These are phyloP conservation scores for Chlamydomonas incerta DNA, from an alignment of 139 green algal species.

Conservation along the genomic window DNA sequence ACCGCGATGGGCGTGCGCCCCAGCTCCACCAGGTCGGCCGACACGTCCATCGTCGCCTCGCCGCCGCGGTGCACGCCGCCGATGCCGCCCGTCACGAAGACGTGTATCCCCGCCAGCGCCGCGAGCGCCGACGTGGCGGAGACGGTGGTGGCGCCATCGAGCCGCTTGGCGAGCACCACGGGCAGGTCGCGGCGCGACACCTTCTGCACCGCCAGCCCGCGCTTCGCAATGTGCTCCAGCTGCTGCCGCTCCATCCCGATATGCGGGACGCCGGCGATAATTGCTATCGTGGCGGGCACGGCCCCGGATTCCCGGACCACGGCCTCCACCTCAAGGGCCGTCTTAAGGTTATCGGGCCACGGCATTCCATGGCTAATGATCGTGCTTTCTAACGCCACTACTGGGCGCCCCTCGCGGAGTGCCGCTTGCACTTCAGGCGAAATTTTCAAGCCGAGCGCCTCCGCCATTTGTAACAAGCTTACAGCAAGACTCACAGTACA, in stretches of 20 bases:
- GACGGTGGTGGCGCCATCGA: slow-evolving; percentile 95
- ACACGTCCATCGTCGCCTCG: slow-evolving; percentile 90
- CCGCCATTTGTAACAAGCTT: not conserved
- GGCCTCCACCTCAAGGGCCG: slow-evolving; percentile 88
- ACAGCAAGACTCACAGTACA: no score
- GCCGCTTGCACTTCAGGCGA: slow-evolving; percentile 81
- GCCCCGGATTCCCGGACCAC: slow-evolving; percentile 82
- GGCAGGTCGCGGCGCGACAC: slow-evolving; percentile 89
- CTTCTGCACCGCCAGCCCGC: slow-evolving; percentile 66
- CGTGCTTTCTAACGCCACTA: slow-evolving; percentile 97
- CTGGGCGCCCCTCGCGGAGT: slow-evolving; percentile 63
- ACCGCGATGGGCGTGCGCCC: slow-evolving; percentile 91
- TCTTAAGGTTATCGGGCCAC: slow-evolving; percentile 93
- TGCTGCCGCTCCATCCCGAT: slow-evolving; percentile 53
- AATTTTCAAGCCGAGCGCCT: not conserved
- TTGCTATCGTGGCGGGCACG: slow-evolving; percentile 94
- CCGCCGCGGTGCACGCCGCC: slow-evolving; percentile 80
- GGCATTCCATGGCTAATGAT: slow-evolving; percentile 99
- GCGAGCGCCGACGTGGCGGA: slow-evolving; percentile 95
- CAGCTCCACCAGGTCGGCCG: slow-evolving; percentile 92
- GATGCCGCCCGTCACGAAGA: slow-evolving; percentile 81
- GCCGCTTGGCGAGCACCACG: slow-evolving; percentile 63
- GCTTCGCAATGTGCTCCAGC: slow-evolving; percentile 74
- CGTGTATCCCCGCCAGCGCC: slow-evolving; percentile 79
- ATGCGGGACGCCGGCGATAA: slow-evolving; percentile 77